phyloP scores from a whole-genome alignment of 2,329 filamentous ascomycete species.

The Fusarium sp. region DNA sequence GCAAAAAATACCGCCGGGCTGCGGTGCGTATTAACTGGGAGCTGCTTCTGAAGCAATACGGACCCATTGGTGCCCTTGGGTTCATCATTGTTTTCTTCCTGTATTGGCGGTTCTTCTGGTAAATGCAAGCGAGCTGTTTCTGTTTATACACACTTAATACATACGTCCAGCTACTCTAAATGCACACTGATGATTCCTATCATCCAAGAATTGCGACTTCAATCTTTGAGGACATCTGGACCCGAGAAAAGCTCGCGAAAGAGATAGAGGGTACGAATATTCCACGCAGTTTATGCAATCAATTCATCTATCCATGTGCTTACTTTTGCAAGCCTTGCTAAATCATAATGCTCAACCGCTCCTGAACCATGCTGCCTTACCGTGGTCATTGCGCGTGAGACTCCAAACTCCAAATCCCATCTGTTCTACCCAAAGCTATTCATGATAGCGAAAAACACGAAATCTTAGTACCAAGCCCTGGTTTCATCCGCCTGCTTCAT shows the following conservation, averaged over 20 bases:
- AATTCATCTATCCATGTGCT: constrained; percentile 27
- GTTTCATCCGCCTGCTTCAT: neutral
- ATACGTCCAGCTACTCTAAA: constrained; percentile 11
- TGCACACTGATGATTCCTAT: neutral
- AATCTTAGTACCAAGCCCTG: constrained; percentile 1
- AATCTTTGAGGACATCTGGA: neutral
- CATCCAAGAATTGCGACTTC: neutral
- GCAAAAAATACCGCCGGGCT: constrained; percentile 91
- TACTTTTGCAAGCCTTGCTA: constrained; percentile 36
- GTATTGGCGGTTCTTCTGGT: constrained; percentile 92
- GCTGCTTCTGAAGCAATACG: constrained; percentile 94
- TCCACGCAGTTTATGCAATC: constrained; percentile 33
- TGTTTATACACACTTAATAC: constrained; percentile 32
- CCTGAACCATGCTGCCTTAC: constrained; percentile 21
- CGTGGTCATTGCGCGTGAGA: constrained; percentile 14
- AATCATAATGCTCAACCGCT: constrained; percentile 29
- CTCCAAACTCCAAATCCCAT: constrained; percentile 46
- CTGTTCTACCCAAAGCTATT: constrained; percentile 33
- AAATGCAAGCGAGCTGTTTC: constrained; percentile 25
- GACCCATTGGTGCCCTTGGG: constrained; percentile 84
- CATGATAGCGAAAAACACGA: constrained; percentile 16
- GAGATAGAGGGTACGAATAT: neutral
- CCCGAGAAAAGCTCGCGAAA: neutral
- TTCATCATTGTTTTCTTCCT: constrained; percentile 88
- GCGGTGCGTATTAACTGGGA: constrained; percentile 99